Evolutionary conservation across 495 filamentous ascomycete genomes (phyloP).

Genomic region (Symbiotaphrina buchneri): DNA sequence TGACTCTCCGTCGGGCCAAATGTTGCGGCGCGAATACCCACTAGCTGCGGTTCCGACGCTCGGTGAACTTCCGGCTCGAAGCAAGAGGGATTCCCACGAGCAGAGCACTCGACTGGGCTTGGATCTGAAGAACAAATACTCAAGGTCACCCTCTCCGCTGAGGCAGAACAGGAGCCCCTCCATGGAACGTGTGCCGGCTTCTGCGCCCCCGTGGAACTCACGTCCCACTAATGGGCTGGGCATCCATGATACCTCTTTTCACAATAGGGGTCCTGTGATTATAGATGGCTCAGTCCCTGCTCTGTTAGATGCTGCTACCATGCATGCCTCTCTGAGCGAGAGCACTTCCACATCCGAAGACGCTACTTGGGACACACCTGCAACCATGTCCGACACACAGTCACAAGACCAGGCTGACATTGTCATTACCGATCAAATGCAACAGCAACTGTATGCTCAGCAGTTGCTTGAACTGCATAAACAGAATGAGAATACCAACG

Average conservation of each 20-base stretch:
- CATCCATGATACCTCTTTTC: no score
- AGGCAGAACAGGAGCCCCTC: conserved; percentile 10
- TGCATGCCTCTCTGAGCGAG: conserved; percentile 10
- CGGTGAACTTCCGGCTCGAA: conserved; percentile 18
- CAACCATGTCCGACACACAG: conserved; percentile 19
- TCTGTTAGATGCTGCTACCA: no score
- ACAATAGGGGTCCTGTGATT: no score
- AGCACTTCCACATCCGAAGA: conserved; percentile 19
- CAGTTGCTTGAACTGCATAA: conserved; percentile 12
- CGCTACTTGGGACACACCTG: conserved; percentile 17
- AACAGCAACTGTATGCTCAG: conserved; percentile 10
- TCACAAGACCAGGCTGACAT: conserved; percentile 19
- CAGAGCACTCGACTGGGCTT: conserved; percentile 2
- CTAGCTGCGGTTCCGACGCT: conserved; percentile 21
- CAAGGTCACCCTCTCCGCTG: conserved; percentile 16
- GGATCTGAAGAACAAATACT: conserved; percentile 9
- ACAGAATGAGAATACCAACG: conserved; percentile 2
- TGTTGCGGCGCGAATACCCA: conserved; percentile 21
- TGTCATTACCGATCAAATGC: conserved; percentile 17
- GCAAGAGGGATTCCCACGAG: conserved; percentile 4
- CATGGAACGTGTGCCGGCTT: conserved; percentile 9
- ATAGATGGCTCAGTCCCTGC: no score
- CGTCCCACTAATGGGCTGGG: no score
- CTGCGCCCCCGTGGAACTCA: no score
- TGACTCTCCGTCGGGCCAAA: conserved; percentile 28